Conservation (phyloP, 306 rosid species). For the Vigna trinervia region DNA sequence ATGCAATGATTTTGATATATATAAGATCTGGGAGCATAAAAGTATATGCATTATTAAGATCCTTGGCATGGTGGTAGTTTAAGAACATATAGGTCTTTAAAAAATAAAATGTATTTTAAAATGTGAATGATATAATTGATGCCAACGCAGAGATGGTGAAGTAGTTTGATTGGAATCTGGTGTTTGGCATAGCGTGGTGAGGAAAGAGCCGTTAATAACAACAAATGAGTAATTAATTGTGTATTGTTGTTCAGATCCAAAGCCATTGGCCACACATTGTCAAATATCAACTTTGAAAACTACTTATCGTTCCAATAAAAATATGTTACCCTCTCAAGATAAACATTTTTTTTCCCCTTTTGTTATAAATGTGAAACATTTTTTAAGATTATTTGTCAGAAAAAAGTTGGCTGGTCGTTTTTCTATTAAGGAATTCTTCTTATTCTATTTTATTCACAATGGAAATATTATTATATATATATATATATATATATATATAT, state of each 20-base stretch:
- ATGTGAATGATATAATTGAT: background rate
- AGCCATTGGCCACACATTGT: constrained; percentile 23
- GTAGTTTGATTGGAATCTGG: constrained; percentile 5
- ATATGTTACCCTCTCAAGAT: background rate
- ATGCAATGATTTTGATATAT: background rate
- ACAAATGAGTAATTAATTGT: constrained; percentile 17
- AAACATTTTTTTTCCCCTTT: background rate
- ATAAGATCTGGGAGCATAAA: background rate
- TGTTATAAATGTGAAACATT: too few species aligned
- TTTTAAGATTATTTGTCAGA: too few species aligned
- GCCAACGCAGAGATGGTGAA: constrained; percentile 1
- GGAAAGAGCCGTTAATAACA: constrained; percentile 5
- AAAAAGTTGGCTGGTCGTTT: too few species aligned
- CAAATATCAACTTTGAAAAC: constrained; percentile 13
- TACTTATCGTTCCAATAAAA: background rate
- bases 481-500: too few species aligned
- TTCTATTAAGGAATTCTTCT: too few species aligned
- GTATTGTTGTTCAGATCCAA: constrained; percentile 35
- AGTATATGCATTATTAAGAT: background rate
- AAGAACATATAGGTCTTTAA: background rate
- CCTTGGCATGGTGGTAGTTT: background rate
- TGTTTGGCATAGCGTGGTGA: background rate
- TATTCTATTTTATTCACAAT: too few species aligned
- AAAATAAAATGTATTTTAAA: background rate
- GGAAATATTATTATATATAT: too few species aligned